Conservation (phyloP, 2,329 filamentous ascomycete species). For the Achaetomium macrosporum region DNA sequence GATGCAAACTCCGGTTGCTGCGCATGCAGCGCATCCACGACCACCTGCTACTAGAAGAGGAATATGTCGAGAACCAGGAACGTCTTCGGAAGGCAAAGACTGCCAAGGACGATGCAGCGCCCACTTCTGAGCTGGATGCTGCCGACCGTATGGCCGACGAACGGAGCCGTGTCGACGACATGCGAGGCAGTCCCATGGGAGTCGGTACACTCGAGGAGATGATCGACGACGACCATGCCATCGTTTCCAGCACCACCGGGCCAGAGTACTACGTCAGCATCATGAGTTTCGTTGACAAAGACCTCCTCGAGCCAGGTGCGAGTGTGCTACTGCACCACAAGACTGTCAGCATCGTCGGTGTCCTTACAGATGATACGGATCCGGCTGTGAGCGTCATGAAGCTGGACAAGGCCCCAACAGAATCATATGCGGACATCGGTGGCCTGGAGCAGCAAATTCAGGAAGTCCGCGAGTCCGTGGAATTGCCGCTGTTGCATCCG, state of each 20-base stretch:
- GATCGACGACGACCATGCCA: slow-evolving; percentile 98
- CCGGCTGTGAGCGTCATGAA: slow-evolving; percentile 98
- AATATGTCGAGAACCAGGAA: slow-evolving; percentile 99
- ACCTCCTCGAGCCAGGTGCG: slow-evolving; percentile 90
- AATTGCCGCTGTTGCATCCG: slow-evolving; percentile 88
- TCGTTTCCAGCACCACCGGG: slow-evolving; percentile 93
- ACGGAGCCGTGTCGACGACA: slow-evolving; percentile 90
- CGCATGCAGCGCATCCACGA: slow-evolving; percentile 99
- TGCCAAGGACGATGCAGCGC: slow-evolving; percentile 62
- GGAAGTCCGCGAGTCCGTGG: slow-evolving; percentile 94
- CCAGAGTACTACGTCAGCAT: slow-evolving; percentile 99
- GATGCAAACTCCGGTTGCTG: slow-evolving; percentile 94
- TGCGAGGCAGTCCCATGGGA: slow-evolving; percentile 97
- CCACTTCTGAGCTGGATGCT: slow-evolving; percentile 60
- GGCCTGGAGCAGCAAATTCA: slow-evolving; percentile 93
- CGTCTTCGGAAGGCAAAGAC: slow-evolving; percentile 87
- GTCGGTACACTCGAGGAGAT: slow-evolving; percentile 97
- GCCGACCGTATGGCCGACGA: slow-evolving; percentile 88
- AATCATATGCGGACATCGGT: slow-evolving; percentile 98
- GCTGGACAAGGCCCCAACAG: slow-evolving; percentile 95
- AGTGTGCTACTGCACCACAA: slow-evolving; percentile 96
- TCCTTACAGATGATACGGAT: slow-evolving; percentile 92
- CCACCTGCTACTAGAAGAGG: slow-evolving; percentile 91
- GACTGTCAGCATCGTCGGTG: slow-evolving; percentile 94
- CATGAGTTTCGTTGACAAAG: slow-evolving; percentile 99